Evolutionary conservation across 495 filamentous ascomycete genomes (phyloP), one percentile per base, ranked within the genome.

Genomic region (Penicillium alfredii): DNA sequence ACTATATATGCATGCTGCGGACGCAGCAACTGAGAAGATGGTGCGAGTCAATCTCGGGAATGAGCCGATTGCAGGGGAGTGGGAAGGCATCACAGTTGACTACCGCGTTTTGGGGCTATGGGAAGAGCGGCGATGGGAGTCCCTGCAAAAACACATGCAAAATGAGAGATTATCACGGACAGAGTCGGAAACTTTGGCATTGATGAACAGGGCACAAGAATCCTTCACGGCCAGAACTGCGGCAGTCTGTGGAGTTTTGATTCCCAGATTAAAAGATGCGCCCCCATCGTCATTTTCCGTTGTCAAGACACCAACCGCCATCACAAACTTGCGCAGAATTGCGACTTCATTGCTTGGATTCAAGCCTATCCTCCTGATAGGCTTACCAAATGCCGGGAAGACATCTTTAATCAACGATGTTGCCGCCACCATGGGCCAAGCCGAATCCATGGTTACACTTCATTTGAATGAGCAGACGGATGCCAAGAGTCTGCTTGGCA

Each of bases 391-490:
- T 24, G 82, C 85, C 12, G 93, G 93, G 16, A 99, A 99, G 63
- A 94, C 90, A 3, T 80, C 81, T 3, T 49, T 89, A 17, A 76
- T 89, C n/a, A 82, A 85, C 55, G 82, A 94, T 44, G 71, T 90
- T 42, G 88, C 93, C 13, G 72, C 71, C 43, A 76, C 76, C 26
- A 74, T 95, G 42, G 81, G 81, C 15, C 82, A 83, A 42, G 72
- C 81, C 5, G 66, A 74, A 15, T 76, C 77, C 25, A 82, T 97
- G 76, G 78, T 97, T 21, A 94, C 88, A 6, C 72, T 99, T 21
- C 88, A 97, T 54, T 70, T 99, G 18, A 96, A 96, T 50, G 93
- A 96, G 58, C 93, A 99, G 60, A 94, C 85, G 0, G 93, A 99
- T 64, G 88, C 88, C 0, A 99, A 96, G 51, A 81, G 92, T 58